Evolutionary conservation across 2,329 filamentous ascomycete genomes (phyloP).

Genomic region (Fusarium odoratissimum): DNA sequence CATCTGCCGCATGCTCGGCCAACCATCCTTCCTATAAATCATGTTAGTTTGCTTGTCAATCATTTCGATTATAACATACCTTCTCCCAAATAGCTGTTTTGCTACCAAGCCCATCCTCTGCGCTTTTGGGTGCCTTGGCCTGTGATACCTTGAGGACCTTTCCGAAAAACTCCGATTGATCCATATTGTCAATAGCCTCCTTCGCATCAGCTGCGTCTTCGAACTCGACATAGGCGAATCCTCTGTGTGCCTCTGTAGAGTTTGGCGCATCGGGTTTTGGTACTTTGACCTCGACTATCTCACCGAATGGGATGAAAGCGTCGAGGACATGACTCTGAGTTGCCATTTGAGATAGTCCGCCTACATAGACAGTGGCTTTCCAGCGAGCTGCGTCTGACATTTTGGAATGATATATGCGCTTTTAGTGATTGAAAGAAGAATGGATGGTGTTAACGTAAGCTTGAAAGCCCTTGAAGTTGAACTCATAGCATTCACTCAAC

Average conservation of each 20-base stretch:
- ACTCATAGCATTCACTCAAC: constrained; percentile 14
- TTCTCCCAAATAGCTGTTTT: constrained; percentile 98
- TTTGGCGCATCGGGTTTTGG: constrained; percentile 89
- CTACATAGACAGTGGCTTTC: constrained; percentile 93
- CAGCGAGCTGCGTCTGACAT: constrained; percentile 88
- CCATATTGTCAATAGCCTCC: constrained; percentile 99
- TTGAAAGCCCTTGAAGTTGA: constrained; percentile 13
- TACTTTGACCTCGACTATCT: constrained; percentile 90
- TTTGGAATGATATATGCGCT: constrained; percentile 14
- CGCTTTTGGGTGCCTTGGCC: constrained; percentile 91
- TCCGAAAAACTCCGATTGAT: constrained; percentile 94
- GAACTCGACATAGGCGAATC: constrained; percentile 97
- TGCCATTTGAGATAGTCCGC: constrained; percentile 84
- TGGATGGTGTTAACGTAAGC: background rate
- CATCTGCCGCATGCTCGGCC: constrained; percentile 79
- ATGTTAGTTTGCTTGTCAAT: constrained; percentile 16
- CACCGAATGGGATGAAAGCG: constrained; percentile 96
- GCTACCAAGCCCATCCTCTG: constrained; percentile 87
- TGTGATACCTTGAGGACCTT: constrained; percentile 90
- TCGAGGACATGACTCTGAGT: constrained; percentile 82
- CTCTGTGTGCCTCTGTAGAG: constrained; percentile 82
- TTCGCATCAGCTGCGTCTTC: constrained; percentile 86
- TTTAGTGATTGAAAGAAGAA: background rate
- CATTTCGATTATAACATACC: constrained; percentile 64
- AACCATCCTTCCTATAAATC: constrained; percentile 85